A percentile compares a stretch with the other conserved stretches of the same genome.
Conservation (phyloP, 2,329 filamentous ascomycete species). For the Chaetomium strumarium region DNA sequence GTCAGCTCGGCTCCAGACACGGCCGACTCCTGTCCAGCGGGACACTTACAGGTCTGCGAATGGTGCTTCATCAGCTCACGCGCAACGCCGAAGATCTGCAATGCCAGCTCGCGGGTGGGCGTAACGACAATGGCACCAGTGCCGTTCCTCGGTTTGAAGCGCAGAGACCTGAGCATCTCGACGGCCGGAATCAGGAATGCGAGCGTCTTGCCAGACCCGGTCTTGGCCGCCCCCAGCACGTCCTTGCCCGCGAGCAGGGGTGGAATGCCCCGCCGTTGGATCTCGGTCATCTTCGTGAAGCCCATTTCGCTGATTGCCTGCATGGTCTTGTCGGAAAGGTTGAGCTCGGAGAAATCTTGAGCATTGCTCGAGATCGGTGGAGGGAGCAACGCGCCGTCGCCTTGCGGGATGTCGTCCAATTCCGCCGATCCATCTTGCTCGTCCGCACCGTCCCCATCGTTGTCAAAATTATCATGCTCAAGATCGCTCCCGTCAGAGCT, state of each 20-base stretch:
- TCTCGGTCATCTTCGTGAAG: constrained; percentile 92
- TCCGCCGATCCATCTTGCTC: constrained; percentile 30
- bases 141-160: constrained; percentile 92
- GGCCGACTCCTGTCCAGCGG: constrained; percentile 57
- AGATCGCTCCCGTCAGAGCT: constrained; percentile 7
- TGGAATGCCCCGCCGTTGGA: constrained; percentile 81
- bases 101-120: constrained; percentile 85
- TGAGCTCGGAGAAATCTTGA: constrained; percentile 71
- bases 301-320: constrained; percentile 86
- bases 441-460: constrained; percentile 26
- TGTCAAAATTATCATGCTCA: constrained; percentile 16
- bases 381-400: constrained; percentile 47
- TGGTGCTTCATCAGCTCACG: constrained; percentile 89
- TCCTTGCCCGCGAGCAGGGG: constrained; percentile 84
- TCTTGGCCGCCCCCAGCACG: constrained; percentile 92
- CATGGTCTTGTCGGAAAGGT: constrained; percentile 82
- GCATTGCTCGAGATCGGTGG: constrained; percentile 55
- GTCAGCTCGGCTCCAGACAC: constrained; percentile 31
- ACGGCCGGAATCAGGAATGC: constrained; percentile 91
- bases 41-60: constrained; percentile 48
- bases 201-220: constrained; percentile 90
- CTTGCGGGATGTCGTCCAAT: constrained; percentile 32
- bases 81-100: constrained; percentile 95
- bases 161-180: constrained; percentile 83
- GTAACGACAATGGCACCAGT: constrained; percentile 90